Evolutionary conservation across 331 rosid species (phyloP), one percentile per base, ranked within the genome.

Genomic region (Dryas integrifolia): DNA sequence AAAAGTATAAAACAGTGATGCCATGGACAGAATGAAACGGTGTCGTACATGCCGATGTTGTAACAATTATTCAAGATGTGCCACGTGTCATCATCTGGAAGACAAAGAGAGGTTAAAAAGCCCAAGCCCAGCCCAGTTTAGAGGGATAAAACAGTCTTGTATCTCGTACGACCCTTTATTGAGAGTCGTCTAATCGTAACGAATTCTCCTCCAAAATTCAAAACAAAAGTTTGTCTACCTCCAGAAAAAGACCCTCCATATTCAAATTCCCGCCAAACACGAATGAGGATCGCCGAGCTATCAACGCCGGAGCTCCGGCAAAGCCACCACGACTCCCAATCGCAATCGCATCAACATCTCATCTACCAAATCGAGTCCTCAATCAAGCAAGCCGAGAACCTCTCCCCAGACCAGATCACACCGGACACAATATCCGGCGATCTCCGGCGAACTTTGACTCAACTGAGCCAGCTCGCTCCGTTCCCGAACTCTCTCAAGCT

Each of bases 241-340:
- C 44, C 35, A 30, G 35, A 30, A 30, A 30, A 30, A 30, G 35
- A 30, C 35, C 52, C 52, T 30, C 4, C 76, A 52, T 8, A 24
- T 43, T 47, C 70, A 70, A 62, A 11, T 66, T 76, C 83, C 82
- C 98, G 92, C 96, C 86, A 86, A 82, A 82, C 11, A 18, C 56
- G 74, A 39, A 94, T 91, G 98, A 84, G 88, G 79, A 94, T 94
- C 48, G 91, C 92, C 8, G 98, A 94, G 81, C 77, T 91, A 8
- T 81, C 90, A 30, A 63, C 88, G 51, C 92, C 81, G 85, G 92
- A 81, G 65, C 68, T 45, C 76, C 83, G 72, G 21, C 73, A 39
- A 46, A 58, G 68, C 43, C 86, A 74, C 30, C 61, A 55, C 15
- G 84, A 76, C 18, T 63, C 82, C 15, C 82, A 83, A 13, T 6